Conservation (phyloP, 306 rosid genomes). For the Prunus campanulata region DNA sequence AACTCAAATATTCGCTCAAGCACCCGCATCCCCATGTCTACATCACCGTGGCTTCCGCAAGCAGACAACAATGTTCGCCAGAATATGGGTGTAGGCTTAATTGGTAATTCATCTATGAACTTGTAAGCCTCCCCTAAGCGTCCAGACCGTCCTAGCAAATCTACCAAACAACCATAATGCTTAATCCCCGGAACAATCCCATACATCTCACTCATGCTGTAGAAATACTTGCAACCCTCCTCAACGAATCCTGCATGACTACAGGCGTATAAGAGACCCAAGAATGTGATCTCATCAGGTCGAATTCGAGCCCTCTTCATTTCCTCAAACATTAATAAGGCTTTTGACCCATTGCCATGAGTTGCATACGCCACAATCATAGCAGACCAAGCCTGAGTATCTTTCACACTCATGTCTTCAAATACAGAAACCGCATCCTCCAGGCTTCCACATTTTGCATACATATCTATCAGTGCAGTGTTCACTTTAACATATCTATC, state of each 20-base stretch:
- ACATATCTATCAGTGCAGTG: slow-evolving; percentile 83
- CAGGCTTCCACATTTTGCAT: slow-evolving; percentile 77
- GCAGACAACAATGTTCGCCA: slow-evolving; percentile 81
- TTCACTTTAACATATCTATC: slow-evolving; percentile 71
- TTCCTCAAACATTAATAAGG: slow-evolving; percentile 58
- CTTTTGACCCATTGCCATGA: slow-evolving; percentile 64
- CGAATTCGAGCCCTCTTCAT: slow-evolving; percentile 52
- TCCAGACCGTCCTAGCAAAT: slow-evolving; percentile 81
- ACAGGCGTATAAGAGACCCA: slow-evolving; percentile 74
- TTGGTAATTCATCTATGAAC: slow-evolving; percentile 58
- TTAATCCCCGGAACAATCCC: slow-evolving; percentile 62
- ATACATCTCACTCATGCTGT: slow-evolving; percentile 51
- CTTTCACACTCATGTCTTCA: slow-evolving; percentile 56
- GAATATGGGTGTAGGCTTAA: slow-evolving; percentile 64
- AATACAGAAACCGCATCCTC: slow-evolving; percentile 63
- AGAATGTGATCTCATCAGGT: slow-evolving; percentile 76
- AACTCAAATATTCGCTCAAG: slow-evolving; percentile 53
- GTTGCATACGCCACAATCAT: slow-evolving; percentile 73
- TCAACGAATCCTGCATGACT: slow-evolving; percentile 77
- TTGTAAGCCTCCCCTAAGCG: slow-evolving; percentile 61
- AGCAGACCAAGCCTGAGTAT: slow-evolving; percentile 82
- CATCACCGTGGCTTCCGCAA: slow-evolving; percentile 65
- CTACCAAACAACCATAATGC: slow-evolving; percentile 92
- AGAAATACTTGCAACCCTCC: slow-evolving; percentile 60
- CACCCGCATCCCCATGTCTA: slow-evolving; percentile 67